Base-by-base conservation (phyloP, 208 protist genomes). In the Wallacemonas sp. region DNA sequence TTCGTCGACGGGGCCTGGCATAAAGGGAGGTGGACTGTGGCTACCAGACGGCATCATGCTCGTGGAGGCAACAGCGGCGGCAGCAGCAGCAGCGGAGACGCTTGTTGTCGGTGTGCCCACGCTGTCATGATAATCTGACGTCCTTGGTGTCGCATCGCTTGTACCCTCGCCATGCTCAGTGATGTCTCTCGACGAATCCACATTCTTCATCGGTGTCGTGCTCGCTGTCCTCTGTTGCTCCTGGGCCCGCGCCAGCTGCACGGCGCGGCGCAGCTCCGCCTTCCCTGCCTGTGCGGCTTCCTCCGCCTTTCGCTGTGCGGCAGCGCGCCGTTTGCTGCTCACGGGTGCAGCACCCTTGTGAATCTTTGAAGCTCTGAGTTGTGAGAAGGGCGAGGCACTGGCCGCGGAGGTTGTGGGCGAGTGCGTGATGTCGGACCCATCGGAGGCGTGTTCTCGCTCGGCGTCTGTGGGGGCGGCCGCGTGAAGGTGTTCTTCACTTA, bases 261-360 rank as follows among this genome's bases (percentile, higher is more conserved):
- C 50, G 17, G 50, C 50, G 9, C 50, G 50, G 3, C 50, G 26
- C 29, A 57, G 3, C 24, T 57, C 50, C 0, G 50, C 50, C 50
- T 38, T 57, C 29, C 38, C 50, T 15, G 50, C 50, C 29, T 57
- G 50, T 37, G 50, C 50, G 29, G 50, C 50, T 32, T 57, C 50
- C 3, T 57, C 50, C 15, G 50, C 50, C 24, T 38, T 57, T 26
- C 32, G 9, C 50, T 57, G 50, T 21, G 30, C 29, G 3, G 30
- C 30, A 9, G 50, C 32, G n/a, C 50, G 50, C 2, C 50, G 50
- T 19, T 57, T 57, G 50, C 29, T 37, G 24, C 45, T 53, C 10
- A 57, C n/a, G 17, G 50, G 50, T 9, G 50, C 50, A 15, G 50
- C 50, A 22, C 50, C 50, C 19, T 57, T 57, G 17, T 57, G 29